A percentile compares a stretch with the other conserved stretches of the same genome.
These are phyloP conservation scores for Cutaneotrichosporon sp. DNA, from an alignment of 1,284 basidiomycete genomes.

Conservation along the genomic window DNA sequence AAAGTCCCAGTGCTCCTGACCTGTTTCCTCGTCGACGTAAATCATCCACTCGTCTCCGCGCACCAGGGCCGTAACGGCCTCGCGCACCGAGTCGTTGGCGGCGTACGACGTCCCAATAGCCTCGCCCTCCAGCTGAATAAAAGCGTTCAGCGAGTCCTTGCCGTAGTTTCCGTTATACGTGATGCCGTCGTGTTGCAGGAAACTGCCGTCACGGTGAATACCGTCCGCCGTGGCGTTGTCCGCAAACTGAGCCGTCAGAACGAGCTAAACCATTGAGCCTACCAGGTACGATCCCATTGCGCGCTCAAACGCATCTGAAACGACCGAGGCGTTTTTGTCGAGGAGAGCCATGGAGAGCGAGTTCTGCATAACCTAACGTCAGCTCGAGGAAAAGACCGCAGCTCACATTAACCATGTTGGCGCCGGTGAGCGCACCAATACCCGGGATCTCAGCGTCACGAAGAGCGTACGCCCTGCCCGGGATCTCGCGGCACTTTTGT, in stretches of 20 bases:
- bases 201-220: slow-evolving; percentile 60
- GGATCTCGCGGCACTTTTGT: slow-evolving; percentile 54
- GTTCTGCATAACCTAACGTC: slow-evolving; percentile 27
- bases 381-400: slow-evolving; percentile 1
- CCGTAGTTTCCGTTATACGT: slow-evolving; percentile 63
- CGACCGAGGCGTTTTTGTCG: slow-evolving; percentile 16
- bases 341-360: slow-evolving; percentile 24
- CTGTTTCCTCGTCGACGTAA: slow-evolving; percentile 56
- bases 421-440: slow-evolving; percentile 55
- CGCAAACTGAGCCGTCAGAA: slow-evolving; percentile 2
- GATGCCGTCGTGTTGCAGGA: slow-evolving; percentile 59
- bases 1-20: slow-evolving; percentile 19
- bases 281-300: slow-evolving; percentile 17
- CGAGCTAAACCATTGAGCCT: not conserved
- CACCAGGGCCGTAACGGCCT: slow-evolving; percentile 54
- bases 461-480: slow-evolving; percentile 54
- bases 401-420: slow-evolving; percentile 49
- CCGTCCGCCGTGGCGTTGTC: slow-evolving; percentile 52
- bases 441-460: slow-evolving; percentile 52
- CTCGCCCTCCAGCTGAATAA: slow-evolving; percentile 31
- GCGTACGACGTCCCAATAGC: slow-evolving; percentile 57
- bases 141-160: slow-evolving; percentile 49
- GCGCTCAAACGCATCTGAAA: slow-evolving; percentile 18
- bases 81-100: slow-evolving; percentile 46
- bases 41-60: slow-evolving; percentile 63